Conservation (phyloP, 2,329 filamentous ascomycete genomes). For the Paraphoma chrysanthemicola region DNA sequence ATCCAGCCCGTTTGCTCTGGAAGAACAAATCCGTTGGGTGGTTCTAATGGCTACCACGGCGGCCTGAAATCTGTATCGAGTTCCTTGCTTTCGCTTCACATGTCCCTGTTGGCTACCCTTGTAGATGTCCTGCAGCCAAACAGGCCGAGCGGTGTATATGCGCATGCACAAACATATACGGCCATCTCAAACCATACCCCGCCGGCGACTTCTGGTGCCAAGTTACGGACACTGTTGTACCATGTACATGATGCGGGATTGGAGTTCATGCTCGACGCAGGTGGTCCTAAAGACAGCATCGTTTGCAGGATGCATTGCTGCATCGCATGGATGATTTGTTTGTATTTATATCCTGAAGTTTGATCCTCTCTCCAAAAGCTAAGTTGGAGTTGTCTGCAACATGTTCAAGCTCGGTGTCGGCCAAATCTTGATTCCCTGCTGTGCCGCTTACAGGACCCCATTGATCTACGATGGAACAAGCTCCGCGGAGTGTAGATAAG, state of each 20-base stretch:
- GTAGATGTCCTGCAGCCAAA: neutral
- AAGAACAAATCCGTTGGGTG: too few relatives aligned
- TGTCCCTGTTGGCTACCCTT: too few relatives aligned
- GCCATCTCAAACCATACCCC: neutral
- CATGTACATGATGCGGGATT: neutral
- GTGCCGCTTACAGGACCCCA: neutral
- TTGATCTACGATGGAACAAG: neutral
- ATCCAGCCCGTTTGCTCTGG: too few relatives aligned
- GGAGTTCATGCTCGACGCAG: neutral
- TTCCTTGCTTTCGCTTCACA: too few relatives aligned
- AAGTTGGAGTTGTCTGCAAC: neutral
- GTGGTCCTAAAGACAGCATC: neutral
- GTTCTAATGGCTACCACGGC: too few relatives aligned
- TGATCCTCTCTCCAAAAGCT: neutral
- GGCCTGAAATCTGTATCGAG: too few relatives aligned
- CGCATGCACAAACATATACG: neutral
- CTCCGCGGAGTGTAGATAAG: neutral
- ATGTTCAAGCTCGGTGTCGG: too few relatives aligned
- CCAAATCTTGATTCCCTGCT: neutral
- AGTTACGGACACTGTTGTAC: neutral
- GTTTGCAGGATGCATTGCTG: neutral
- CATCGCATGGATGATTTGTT: neutral
- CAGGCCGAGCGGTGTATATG: neutral
- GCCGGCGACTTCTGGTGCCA: neutral
- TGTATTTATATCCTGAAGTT: neutral